Evolutionary conservation across 371 early-diverging fungal genomes (phyloP).

Genomic region (Apophysomyces variabilis): DNA sequence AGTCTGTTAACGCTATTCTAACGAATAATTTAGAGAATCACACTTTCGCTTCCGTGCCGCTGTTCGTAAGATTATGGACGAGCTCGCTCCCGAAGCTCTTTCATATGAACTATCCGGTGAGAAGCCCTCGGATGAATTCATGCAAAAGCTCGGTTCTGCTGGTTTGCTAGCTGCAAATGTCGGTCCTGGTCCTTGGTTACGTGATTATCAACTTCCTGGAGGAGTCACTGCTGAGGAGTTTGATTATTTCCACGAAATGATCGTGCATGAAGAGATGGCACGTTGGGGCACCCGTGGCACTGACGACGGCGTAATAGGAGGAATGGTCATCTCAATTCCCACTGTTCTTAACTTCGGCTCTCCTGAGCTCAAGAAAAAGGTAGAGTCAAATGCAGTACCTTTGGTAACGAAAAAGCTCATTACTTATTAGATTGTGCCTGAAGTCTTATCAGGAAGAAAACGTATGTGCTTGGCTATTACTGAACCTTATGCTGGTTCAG

Average conservation of each 20-base stretch:
- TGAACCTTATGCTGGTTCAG: conserved; percentile 71
- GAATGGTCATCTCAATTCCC: conserved; percentile 61
- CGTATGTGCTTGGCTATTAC: conserved; percentile 75
- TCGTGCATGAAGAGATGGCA: conserved; percentile 77
- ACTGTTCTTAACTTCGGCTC: conserved; percentile 61
- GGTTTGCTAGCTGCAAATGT: conserved; percentile 38
- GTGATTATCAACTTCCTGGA: conserved; percentile 45
- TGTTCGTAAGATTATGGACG: conserved; percentile 45
- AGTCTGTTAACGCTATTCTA: not conserved
- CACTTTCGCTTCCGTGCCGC: conserved; percentile 54
- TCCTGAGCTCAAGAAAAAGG: conserved; percentile 45
- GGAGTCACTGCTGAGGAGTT: conserved; percentile 59
- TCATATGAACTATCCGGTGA: conserved; percentile 44
- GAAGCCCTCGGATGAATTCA: conserved; percentile 49
- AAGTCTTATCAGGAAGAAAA: conserved; percentile 71
- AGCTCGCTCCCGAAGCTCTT: conserved; percentile 45
- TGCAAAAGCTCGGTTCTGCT: conserved; percentile 45
- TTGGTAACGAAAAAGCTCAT: not conserved
- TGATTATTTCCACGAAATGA: conserved; percentile 70
- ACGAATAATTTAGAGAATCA: conserved; percentile 39
- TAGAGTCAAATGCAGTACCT: not conserved
- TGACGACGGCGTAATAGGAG: conserved; percentile 54
- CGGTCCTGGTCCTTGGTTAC: conserved; percentile 47
- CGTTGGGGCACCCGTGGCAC: conserved; percentile 56
- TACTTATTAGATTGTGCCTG: conserved; percentile 52